Evolutionary conservation across 345 rosid genomes (phyloP).

Genomic region (Acer saccharum): DNA sequence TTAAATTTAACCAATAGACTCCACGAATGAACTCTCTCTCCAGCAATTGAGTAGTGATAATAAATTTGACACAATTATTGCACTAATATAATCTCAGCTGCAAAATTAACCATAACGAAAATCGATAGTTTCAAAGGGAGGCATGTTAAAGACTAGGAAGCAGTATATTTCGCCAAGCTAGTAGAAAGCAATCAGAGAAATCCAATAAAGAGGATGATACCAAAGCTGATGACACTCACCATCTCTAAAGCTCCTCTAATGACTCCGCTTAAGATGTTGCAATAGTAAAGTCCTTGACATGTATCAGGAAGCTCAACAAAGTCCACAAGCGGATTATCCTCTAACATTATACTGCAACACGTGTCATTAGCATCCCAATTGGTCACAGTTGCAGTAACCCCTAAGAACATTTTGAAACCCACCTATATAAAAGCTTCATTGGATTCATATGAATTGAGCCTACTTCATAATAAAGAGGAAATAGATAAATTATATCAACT

Average conservation of each 20-base stretch:
- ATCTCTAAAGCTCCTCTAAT: conserved; percentile 88
- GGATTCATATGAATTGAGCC: not conserved
- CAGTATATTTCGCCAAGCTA: too few species aligned
- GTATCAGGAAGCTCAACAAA: conserved; percentile 91
- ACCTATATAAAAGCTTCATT: conserved; percentile 44
- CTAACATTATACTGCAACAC: conserved; percentile 73
- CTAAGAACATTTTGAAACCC: conserved; percentile 94
- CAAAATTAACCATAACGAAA: too few species aligned
- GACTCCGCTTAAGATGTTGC: conserved; percentile 87
- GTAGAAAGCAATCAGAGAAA: too few species aligned
- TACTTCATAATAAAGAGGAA: not conserved
- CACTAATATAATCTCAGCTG: too few species aligned
- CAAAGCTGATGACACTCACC: conserved; percentile 41
- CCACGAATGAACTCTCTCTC: too few species aligned
- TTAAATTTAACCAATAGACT: too few species aligned
- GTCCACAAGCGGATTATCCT: conserved; percentile 87
- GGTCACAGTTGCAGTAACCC: conserved; percentile 78
- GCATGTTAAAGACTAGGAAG: too few species aligned
- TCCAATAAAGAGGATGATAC: too few species aligned
- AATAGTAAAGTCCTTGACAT: conserved; percentile 86
- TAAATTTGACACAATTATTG: too few species aligned
- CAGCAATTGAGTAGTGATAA: too few species aligned
- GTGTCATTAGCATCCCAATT: conserved; percentile 88
- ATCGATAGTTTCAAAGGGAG: too few species aligned
- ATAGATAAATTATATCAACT: not conserved